Percentiles rank a stretch among this genome's conserved stretches.
Evolutionary conservation across 1,284 basidiomycete species (phyloP).

Genomic region (Leccinum laetum): DNA sequence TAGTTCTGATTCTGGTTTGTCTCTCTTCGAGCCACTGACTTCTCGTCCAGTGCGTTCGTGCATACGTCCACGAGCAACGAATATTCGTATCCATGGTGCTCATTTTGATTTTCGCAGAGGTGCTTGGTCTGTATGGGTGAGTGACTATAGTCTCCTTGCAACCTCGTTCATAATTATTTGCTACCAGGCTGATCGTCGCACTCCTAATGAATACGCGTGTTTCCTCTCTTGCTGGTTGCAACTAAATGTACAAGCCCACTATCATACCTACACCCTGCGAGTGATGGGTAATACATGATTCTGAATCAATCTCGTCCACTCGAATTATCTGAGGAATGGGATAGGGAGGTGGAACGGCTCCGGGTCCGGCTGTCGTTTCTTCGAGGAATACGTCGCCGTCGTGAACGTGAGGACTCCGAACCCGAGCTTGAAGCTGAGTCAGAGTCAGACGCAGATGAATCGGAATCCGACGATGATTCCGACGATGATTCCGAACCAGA

Average conservation of each 20-base stretch:
- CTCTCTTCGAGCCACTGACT: conserved; percentile 6
- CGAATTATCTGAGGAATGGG: conserved; percentile 16
- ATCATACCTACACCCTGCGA: conserved; percentile 16
- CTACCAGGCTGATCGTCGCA: conserved; percentile 78
- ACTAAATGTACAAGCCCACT: conserved; percentile 16
- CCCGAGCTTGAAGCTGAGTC: conserved; percentile 31
- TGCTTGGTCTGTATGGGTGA: conserved; percentile 86
- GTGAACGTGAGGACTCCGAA: conserved; percentile 40
- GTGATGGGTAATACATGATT: conserved; percentile 11
- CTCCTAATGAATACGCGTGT: conserved; percentile 84
- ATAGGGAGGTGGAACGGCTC: conserved; percentile 23
- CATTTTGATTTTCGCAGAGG: conserved; percentile 94
- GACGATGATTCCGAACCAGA: conserved; percentile 32
- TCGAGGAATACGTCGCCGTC: conserved; percentile 45
- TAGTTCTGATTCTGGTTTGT: conserved; percentile 10
- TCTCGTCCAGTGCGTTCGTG: conserved; percentile 59
- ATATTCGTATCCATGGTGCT: conserved; percentile 92
- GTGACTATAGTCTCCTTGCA: conserved; percentile 23
- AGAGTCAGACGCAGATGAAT: conserved; percentile 35
- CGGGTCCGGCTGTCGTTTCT: conserved; percentile 21
- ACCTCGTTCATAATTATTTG: background rate
- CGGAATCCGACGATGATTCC: conserved; percentile 29
- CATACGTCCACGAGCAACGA: conserved; percentile 83
- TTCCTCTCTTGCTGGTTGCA: conserved; percentile 29
- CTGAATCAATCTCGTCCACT: conserved; percentile 16